Base-by-base conservation (phyloP, 441 rosid species). In the Aleurites moluccanus region DNA sequence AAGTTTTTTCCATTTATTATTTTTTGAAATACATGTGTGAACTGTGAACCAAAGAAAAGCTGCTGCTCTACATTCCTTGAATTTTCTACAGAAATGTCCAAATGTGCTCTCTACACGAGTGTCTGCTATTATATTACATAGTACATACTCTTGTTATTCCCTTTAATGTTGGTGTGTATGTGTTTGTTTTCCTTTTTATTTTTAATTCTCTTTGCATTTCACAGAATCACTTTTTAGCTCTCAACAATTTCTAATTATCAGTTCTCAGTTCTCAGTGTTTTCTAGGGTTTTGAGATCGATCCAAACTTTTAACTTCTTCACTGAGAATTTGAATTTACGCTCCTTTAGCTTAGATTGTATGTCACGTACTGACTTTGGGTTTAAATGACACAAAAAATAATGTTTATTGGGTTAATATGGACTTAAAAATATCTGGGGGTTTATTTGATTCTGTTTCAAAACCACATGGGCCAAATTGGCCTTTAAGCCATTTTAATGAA, bases 21-120 rank as follows among this genome's bases (percentile, higher is more conserved):
- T 40, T 40, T 52, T 52, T 16, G 13, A 50, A 57, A 50, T 50
- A 69, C 72, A 44, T 72, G 30, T 80, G 86, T 83, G 84, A n/a
- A n/a, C n/a, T n/a, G n/a, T n/a, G n/a, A 80, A 81, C 81, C 84
- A 78, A 77, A 86, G 78, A 42, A 64, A 79, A 82, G 85, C 90
- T 83, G 88, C 80, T 64, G 62, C 84, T 84, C 75, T 86, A 75
- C 88, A 82, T 67, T 76, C 73, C 30, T 83, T 68, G 77, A 77
- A 80, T 78, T 78, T 83, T 80, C 82, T 67, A 74, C 77, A 79
- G 68, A 65, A 70, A 63, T 77, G 68, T 68, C 30, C 82, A 72
- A 81, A 79, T 80, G 79, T 76, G 79, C 83, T 7, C 82, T 38
- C 77, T 23, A 69, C 0, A 9, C 52, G 23, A 28, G 45, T 64